Conservation (phyloP, 192 early-diverging fungal genomes). For the Geranomyces michiganensis region DNA sequence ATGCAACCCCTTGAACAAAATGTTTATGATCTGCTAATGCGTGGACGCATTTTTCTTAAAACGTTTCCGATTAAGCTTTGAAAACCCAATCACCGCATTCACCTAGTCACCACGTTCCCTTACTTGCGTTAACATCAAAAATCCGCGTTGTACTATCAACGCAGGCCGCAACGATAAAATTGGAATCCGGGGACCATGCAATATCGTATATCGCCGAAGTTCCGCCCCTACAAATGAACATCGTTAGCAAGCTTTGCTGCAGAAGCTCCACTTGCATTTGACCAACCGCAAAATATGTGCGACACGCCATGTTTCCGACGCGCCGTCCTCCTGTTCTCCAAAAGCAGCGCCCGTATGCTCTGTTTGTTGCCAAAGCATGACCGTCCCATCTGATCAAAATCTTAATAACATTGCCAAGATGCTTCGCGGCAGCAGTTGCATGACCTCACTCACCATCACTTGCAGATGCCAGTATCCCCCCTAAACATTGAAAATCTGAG, state of each 20-base stretch:
- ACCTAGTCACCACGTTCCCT: constrained; percentile 10
- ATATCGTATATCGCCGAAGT: constrained; percentile 87
- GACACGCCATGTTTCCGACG: constrained; percentile 73
- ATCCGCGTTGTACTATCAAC: constrained; percentile 87
- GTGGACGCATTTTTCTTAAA: constrained; percentile 68
- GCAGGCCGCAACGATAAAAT: constrained; percentile 79
- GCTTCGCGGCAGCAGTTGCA: too few relatives aligned
- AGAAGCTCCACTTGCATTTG: neutral
- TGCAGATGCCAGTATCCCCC: constrained; percentile 73
- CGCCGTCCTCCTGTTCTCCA: constrained; percentile 55
- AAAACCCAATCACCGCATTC: too few relatives aligned
- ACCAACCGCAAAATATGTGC: neutral
- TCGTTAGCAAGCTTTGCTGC: neutral
- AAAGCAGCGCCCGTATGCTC: constrained; percentile 52
- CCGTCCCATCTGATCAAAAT: constrained; percentile 68
- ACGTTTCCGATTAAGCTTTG: too few relatives aligned
- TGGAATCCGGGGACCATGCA: constrained; percentile 88
- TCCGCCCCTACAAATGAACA: constrained; percentile 64
- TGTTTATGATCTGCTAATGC: constrained; percentile 72
- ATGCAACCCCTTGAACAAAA: constrained; percentile 95
- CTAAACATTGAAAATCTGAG: constrained; percentile 41
- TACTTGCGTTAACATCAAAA: constrained; percentile 78
- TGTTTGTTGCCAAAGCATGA: constrained; percentile 82
- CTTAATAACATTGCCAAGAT: too few relatives aligned
- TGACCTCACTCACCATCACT: constrained; percentile 69